Percentiles rank a stretch among this genome's conserved stretches.
Evolutionary conservation across 305 asterid species (phyloP).

Genomic region (Fraxinus dipetala): DNA sequence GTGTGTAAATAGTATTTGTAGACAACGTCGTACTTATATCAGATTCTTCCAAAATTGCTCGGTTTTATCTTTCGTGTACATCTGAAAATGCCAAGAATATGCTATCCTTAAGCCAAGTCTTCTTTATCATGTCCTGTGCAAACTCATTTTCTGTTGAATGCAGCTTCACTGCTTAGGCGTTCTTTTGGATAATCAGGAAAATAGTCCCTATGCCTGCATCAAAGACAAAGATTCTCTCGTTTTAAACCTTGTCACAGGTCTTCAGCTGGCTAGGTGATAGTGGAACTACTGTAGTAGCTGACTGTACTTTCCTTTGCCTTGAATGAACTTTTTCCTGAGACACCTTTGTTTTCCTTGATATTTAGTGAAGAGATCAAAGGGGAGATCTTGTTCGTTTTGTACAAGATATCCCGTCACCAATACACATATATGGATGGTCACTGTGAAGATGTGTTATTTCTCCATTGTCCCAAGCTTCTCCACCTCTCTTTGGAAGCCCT

Average conservation of each 20-base stretch:
- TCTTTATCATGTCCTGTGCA: slow-evolving; percentile 1
- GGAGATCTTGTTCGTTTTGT: slow-evolving; percentile 81
- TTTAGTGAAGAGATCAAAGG: slow-evolving; percentile 89
- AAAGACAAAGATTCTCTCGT: slow-evolving; percentile 64
- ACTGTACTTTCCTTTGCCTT: slow-evolving; percentile 15
- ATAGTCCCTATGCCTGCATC: slow-evolving; percentile 45
- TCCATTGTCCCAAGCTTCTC: slow-evolving; percentile 61
- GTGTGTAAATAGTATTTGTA: slow-evolving; percentile 5
- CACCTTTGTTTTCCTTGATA: slow-evolving; percentile 23
- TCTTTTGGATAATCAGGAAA: slow-evolving; percentile 65
- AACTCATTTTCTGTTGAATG: slow-evolving; percentile 25
- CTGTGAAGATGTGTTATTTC: slow-evolving; percentile 42
- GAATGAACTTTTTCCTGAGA: slow-evolving; percentile 14
- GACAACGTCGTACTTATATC: neutral
- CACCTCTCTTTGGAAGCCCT: slow-evolving; percentile 65
- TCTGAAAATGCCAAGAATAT: slow-evolving; percentile 13
- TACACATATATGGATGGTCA: slow-evolving; percentile 44
- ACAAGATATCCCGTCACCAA: slow-evolving; percentile 56
- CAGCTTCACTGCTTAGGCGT: slow-evolving; percentile 95
- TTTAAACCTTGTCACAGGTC: slow-evolving; percentile 74
- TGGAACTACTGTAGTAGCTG: slow-evolving; percentile 21
- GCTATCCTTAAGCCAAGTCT: slow-evolving; percentile 9
- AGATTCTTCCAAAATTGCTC: slow-evolving; percentile 2
- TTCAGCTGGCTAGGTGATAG: slow-evolving; percentile 79
- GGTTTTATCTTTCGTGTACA: slow-evolving; percentile 21